phyloP scores from a whole-genome alignment of 345 rosid species.

The Murraya koenigii region DNA sequence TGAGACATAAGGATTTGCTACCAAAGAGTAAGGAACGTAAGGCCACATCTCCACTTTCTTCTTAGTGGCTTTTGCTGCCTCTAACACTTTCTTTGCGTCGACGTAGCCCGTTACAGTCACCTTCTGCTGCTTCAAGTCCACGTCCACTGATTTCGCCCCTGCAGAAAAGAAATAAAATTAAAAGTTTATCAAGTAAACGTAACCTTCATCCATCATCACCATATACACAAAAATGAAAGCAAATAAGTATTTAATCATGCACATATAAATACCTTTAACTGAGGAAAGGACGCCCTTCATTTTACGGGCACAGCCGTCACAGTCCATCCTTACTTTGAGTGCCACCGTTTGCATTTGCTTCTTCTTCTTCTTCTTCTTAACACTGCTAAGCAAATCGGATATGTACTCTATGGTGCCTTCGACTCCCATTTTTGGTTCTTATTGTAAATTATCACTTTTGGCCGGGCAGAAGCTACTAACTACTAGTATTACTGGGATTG shows the following conservation, averaged over 20 bases:
- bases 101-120: slow-evolving; percentile 66
- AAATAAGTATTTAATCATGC: too few relatives aligned
- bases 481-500: too few relatives aligned
- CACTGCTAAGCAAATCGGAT: slow-evolving; percentile 44
- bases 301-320: slow-evolving; percentile 86
- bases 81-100: slow-evolving; percentile 60
- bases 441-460: background rate
- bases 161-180: background rate
- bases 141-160: slow-evolving; percentile 80
- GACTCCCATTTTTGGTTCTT: slow-evolving; percentile 54
- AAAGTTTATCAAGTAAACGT: background rate
- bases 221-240: too few relatives aligned
- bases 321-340: slow-evolving; percentile 79
- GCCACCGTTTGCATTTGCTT: slow-evolving; percentile 72
- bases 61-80: slow-evolving; percentile 74
- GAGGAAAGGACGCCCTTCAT: slow-evolving; percentile 67
- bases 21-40: slow-evolving; percentile 71
- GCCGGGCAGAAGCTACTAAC: background rate
- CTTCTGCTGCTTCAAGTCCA: slow-evolving; percentile 81
- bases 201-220: background rate
- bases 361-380: slow-evolving; percentile 50
- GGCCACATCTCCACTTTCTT: slow-evolving; percentile 96
- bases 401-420: slow-evolving; percentile 72
- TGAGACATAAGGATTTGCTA: slow-evolving; percentile 66
- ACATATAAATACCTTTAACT: slow-evolving; percentile 54